These are phyloP conservation scores for Leishmania tropica DNA, from an alignment of 208 protist species.

Conservation along the genomic window DNA sequence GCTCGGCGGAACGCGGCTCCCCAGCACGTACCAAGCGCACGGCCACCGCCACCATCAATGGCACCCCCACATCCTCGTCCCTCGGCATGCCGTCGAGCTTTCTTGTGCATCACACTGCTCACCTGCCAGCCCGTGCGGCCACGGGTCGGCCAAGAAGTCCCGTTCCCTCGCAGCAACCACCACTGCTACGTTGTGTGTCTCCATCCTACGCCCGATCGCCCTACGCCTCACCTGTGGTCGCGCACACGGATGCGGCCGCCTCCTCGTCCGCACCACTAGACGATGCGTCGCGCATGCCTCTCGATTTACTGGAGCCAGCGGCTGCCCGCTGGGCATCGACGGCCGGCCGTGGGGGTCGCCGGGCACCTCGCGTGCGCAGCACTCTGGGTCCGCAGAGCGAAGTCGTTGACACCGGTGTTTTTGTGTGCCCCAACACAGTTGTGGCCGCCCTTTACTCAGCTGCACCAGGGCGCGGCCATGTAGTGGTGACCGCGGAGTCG, in stretches of 20 bases:
- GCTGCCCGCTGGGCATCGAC: slow-evolving; percentile 28
- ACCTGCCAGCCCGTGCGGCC: neutral
- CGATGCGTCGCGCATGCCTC: slow-evolving; percentile 22
- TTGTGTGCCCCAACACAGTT: slow-evolving; percentile 49
- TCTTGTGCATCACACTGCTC: slow-evolving; percentile 6
- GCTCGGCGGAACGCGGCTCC: neutral
- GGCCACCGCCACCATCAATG: slow-evolving; percentile 1
- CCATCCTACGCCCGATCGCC: neutral
- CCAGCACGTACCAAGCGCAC: neutral
- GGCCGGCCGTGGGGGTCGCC: slow-evolving; percentile 10
- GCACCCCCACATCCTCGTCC: slow-evolving; percentile 7
- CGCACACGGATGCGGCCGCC: neutral
- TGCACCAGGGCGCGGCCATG: slow-evolving; percentile 1
- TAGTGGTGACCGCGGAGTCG: slow-evolving; percentile 46
- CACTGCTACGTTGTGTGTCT: neutral
- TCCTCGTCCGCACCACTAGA: slow-evolving; percentile 1
- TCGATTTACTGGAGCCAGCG: slow-evolving; percentile 24
- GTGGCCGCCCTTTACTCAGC: slow-evolving; percentile 34
- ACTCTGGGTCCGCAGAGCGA: slow-evolving; percentile 29
- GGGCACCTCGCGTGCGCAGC: slow-evolving; percentile 25
- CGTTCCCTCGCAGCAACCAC: neutral
- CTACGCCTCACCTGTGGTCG: slow-evolving; percentile 4
- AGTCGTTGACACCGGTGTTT: slow-evolving; percentile 39
- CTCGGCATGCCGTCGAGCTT: slow-evolving; percentile 11
- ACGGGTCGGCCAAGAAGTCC: no score